Conservation (phyloP, 2,329 filamentous ascomycete species). For the Orbilia ellipsospora region DNA sequence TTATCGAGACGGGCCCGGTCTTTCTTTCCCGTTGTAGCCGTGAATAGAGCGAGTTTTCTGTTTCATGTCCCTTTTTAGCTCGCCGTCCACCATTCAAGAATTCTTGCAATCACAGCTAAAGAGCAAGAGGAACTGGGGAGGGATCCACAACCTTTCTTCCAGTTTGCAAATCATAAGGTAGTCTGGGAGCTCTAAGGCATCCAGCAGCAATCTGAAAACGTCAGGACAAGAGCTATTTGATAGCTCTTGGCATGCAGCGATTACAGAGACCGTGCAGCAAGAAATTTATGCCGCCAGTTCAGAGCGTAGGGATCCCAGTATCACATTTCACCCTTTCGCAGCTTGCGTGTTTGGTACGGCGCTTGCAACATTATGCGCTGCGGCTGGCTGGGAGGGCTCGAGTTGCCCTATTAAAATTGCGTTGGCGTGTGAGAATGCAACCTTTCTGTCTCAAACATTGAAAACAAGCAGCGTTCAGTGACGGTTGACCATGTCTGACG, state of each 20-base stretch:
- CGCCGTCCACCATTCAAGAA: constrained; percentile 12
- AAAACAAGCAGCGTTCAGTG: background rate
- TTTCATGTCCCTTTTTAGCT: constrained; percentile 6
- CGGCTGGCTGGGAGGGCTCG: constrained; percentile 9
- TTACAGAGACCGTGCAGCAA: constrained; percentile 22
- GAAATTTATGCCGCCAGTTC: constrained; percentile 35
- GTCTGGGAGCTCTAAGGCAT: background rate
- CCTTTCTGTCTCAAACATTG: constrained; percentile 20
- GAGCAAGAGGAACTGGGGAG: background rate
- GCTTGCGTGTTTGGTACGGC: constrained; percentile 30
- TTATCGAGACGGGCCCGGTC: constrained; percentile 15
- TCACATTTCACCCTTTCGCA: constrained; percentile 34
- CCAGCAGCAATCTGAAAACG: background rate
- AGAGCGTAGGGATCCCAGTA: constrained; percentile 7
- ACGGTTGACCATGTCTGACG: background rate
- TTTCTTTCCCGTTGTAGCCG: background rate
- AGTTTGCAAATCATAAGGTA: no score
- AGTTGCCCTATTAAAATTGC: constrained; percentile 29
- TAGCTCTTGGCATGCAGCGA: constrained; percentile 22
- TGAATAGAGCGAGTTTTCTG: constrained; percentile 9
- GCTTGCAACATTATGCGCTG: constrained; percentile 48
- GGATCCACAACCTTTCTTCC: no score
- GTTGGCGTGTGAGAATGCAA: constrained; percentile 34
- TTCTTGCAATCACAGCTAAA: no score
- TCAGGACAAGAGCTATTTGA: constrained; percentile 12